Base-by-base conservation (phyloP, 2,329 filamentous ascomycete genomes). In the Colletotrichum viniferum region DNA sequence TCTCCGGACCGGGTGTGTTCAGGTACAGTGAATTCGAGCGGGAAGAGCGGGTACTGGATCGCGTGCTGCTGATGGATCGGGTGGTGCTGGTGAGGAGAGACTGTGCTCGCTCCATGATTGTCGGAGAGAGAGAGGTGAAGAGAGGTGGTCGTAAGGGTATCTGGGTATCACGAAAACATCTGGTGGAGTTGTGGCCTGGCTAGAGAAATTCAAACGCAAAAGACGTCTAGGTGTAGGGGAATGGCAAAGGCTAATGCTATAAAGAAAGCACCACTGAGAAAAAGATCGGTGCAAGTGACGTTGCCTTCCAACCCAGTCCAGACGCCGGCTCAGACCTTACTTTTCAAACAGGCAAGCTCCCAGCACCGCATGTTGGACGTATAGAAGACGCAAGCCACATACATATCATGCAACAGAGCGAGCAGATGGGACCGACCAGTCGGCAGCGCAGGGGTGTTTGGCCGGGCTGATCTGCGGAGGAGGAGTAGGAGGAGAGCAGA, bases 101-200 rank as follows among this genome's bases (percentile, higher is more conserved):
- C 36, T 77, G 69, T 69, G 76, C 71, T 76, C 74, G 75, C 75
- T 77, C 75, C 77, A 77, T 77, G 61, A 26, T 69, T 52, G 64
- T 34, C 60, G 74, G 74, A 76, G 74, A 68, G 74, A 67, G 69
- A 55, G 52, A 63, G 56, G 43, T 52, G 43, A 52, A 52, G 43
- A 21, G 43, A 52, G 43, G 43, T 52, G 43, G 43, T 13, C n/a
- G 10, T 52, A 64, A 38, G 73, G 73, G 73, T 75, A 73, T 69
- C 56, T 69, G 67, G 67, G 67, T 69, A 69, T 75, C 73, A 75
- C 73, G 70, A 73, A 73, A 75, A 73, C 73, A 75, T 75, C 58
- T 71, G 62, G 24, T 52, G 43, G 43, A 67, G 21, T 61, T 75
- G 61, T 63, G 48, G 43, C 43, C 43, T 32, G n/a, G 30, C 52